Evolutionary conservation across 352 stramenopile species (phyloP).

Genomic region (Albugo laibachii): DNA sequence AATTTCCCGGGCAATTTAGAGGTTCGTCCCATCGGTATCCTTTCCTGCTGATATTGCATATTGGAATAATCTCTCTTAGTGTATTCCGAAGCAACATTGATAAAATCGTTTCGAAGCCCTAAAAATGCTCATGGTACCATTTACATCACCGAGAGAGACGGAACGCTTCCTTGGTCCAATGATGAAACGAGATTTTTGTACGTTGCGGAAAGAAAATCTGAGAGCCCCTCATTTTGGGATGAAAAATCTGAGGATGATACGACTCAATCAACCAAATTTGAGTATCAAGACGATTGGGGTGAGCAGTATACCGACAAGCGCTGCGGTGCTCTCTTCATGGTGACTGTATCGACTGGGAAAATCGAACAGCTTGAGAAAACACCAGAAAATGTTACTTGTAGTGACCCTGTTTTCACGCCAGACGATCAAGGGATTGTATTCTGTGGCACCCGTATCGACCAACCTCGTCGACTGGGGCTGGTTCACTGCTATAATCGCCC

Average conservation of each 20-base stretch:
- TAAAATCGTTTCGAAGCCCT: conserved; percentile 32
- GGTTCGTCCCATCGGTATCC: conserved; percentile 4
- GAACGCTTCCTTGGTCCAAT: conserved; percentile 47
- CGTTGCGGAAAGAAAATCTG: conserved; percentile 44
- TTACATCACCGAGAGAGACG: conserved; percentile 50
- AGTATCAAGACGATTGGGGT: conserved; percentile 61
- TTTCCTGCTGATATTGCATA: not conserved
- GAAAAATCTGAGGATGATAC: conserved; percentile 9
- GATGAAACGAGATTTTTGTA: conserved; percentile 58
- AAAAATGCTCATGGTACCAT: conserved; percentile 49
- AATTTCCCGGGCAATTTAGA: conserved; percentile 24
- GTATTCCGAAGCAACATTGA: conserved; percentile 16
- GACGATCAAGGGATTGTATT: conserved; percentile 37
- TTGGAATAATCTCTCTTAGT: conserved; percentile 10
- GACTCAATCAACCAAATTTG: conserved; percentile 26
- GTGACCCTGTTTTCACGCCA: conserved; percentile 45
- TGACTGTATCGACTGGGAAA: conserved; percentile 32
- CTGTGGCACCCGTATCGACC: conserved; percentile 29
- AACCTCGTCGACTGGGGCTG: conserved; percentile 41
- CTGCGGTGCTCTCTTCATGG: conserved; percentile 41
- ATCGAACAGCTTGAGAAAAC: conserved; percentile 41
- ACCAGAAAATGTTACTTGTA: conserved; percentile 29
- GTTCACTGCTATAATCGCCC: conserved; percentile 79
- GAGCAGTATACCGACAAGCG: conserved; percentile 70
- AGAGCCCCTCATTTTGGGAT: conserved; percentile 28